Percentiles rank a stretch among this genome's conserved stretches.
Conservation (phyloP, 1,139 yeast genomes). For the Lipomyces yarrowii region DNA sequence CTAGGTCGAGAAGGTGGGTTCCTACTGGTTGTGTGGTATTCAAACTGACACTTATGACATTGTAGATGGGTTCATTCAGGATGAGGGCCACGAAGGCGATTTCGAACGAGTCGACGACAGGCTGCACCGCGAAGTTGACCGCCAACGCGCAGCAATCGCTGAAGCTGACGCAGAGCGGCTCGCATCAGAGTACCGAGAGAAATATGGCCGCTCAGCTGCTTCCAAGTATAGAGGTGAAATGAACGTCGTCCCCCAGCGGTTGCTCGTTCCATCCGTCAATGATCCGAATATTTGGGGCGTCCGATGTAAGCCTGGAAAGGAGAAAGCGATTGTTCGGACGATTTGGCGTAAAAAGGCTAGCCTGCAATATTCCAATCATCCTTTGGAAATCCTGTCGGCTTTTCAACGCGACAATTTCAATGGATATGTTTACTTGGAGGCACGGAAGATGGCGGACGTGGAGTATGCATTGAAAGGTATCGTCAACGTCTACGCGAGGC, state of each 20-base stretch:
- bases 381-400: constrained; percentile 80
- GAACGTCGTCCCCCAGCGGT: constrained; percentile 87
- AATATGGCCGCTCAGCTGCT: constrained; percentile 85
- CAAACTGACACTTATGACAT: neutral
- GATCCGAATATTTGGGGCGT: constrained; percentile 97
- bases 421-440: constrained; percentile 92
- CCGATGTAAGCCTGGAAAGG: constrained; percentile 90
- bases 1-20: constrained; percentile 76
- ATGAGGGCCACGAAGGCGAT: constrained; percentile 65
- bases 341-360: constrained; percentile 76
- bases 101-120: constrained; percentile 64
- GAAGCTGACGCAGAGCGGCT: constrained; percentile 95
- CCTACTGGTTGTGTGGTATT: constrained; percentile 34
- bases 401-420: constrained; percentile 92
- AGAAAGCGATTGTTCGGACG: constrained; percentile 85
- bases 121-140: constrained; percentile 88
- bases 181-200: constrained; percentile 89
- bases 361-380: constrained; percentile 61
- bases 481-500: constrained; percentile 67
- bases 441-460: constrained; percentile 90
- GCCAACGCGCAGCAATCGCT: constrained; percentile 82
- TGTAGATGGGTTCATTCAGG: constrained; percentile 48
- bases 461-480: constrained; percentile 86
- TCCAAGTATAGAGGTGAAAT: constrained; percentile 87
- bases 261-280: constrained; percentile 90